A percentile compares a stretch with the other conserved stretches of the same genome.
phyloP scores from a whole-genome alignment of 2,329 filamentous ascomycete genomes.

The Epichloe festucae region DNA sequence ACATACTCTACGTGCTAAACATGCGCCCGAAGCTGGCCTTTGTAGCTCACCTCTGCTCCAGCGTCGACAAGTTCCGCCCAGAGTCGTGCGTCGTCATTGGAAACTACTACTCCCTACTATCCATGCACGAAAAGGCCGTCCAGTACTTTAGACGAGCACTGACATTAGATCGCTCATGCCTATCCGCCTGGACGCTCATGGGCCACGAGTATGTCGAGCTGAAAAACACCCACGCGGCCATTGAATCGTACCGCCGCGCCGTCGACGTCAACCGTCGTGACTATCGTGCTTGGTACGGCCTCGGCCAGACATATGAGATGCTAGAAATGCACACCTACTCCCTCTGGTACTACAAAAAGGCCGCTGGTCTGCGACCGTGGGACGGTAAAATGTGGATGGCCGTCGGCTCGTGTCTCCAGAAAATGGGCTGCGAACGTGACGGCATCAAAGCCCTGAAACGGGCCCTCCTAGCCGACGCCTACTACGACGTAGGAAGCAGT shows the following conservation, averaged over 20 bases:
- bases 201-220: slow-evolving; percentile 97
- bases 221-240: slow-evolving; percentile 96
- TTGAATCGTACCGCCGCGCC: slow-evolving; percentile 89
- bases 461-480: slow-evolving; percentile 75
- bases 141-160: slow-evolving; percentile 93
- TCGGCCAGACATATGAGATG: slow-evolving; percentile 94
- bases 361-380: slow-evolving; percentile 83
- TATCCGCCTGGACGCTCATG: slow-evolving; percentile 97
- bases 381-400: slow-evolving; percentile 99
- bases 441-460: slow-evolving; percentile 93
- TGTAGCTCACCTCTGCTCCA: slow-evolving; percentile 78
- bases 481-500: slow-evolving; percentile 56
- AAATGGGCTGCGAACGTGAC: slow-evolving; percentile 75
- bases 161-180: slow-evolving; percentile 76
- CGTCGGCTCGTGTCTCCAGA: slow-evolving; percentile 80
- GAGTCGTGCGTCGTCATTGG: slow-evolving; percentile 95
- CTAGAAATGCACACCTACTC: slow-evolving; percentile 97
- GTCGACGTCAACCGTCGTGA: slow-evolving; percentile 94
- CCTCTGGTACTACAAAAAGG: slow-evolving; percentile 96
- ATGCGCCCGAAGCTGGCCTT: slow-evolving; percentile 82
- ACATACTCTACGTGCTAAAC: slow-evolving; percentile 90
- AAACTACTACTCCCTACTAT: slow-evolving; percentile 92
- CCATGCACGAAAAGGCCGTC: slow-evolving; percentile 93
- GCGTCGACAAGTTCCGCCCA: slow-evolving; percentile 88
- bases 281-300: slow-evolving; percentile 94